phyloP scores from a whole-genome alignment of 1,284 basidiomycete species.

The Ganoderma lingzhi region DNA sequence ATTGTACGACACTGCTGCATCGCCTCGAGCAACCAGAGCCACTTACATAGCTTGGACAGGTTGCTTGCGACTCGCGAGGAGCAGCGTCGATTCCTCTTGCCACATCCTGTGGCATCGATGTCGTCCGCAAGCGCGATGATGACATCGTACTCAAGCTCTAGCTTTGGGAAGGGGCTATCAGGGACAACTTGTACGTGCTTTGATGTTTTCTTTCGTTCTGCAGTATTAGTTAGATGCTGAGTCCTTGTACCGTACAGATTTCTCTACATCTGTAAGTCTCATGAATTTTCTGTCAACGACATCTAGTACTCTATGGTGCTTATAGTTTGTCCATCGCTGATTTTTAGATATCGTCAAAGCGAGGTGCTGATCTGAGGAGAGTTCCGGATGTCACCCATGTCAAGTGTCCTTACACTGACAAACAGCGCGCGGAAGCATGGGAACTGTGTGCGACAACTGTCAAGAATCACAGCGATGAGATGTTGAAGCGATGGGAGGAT shows the following conservation, averaged over 20 bases:
- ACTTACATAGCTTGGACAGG: background rate
- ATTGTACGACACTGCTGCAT: background rate
- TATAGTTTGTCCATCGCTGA: background rate
- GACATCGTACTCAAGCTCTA: background rate
- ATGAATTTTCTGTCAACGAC: no score
- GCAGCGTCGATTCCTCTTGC: background rate
- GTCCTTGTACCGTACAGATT: background rate
- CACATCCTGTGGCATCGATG: background rate
- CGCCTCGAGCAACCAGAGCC: background rate
- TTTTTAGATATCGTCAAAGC: background rate
- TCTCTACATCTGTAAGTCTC: background rate
- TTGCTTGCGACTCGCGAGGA: background rate
- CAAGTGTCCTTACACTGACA: slow-evolving; percentile 14
- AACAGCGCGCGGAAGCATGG: slow-evolving; percentile 15
- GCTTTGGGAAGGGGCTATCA: background rate
- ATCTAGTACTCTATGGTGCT: background rate
- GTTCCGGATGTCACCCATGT: background rate
- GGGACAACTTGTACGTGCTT: background rate
- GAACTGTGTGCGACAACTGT: slow-evolving; percentile 12
- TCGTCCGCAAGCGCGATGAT: background rate
- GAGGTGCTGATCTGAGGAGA: background rate
- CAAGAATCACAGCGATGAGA: slow-evolving; percentile 20
- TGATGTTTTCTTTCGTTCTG: background rate
- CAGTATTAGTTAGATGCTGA: background rate
- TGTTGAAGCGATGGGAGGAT: slow-evolving; percentile 23